Base-by-base conservation (phyloP, 371 early-diverging fungal species). In the Basidiobolus meristosporus region DNA sequence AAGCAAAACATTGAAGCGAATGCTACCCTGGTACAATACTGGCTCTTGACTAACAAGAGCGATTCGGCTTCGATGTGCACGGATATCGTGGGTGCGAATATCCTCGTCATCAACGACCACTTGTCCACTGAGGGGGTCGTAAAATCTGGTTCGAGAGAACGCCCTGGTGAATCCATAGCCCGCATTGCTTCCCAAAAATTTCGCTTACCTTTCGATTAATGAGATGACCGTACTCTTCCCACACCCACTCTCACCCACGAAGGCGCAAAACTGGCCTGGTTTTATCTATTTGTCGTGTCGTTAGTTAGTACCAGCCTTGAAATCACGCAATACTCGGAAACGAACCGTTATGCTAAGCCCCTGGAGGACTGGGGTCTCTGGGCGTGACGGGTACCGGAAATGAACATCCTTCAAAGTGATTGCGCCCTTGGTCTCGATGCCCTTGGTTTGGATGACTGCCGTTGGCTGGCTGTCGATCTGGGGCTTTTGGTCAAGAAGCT, bases 31-130 rank as follows among this genome's bases (percentile, higher is more conserved):
- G 18, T 87, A 89, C 21, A 91, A 59, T 0, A 67, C 62, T 3
- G 90, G 89, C 48, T 89, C 82, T 57, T 90, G 90, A 22, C 68
- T 68, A 2, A 82, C 82, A 37, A 69, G 60, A 20, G 76, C 82
- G 0, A 84, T 54, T 18, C 68, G 56, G 21, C 60, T 60, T 31
- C 69, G 62, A 55, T 60, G 62, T 65, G 62, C 68, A 15, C 41
- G 53, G 17, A 61, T 40, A 31, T 68, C 54, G 15, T 70, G 65
- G 15, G 69, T 68, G 36, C 65, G 60, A 31, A 83, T 50, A 36
- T 78, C 63, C 3, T 53, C 49, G 32, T 80, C 81, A 51, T 88
- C 85, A 7, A 86, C 29, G 17, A 53, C 45, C 20, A 87, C 64
- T 0, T 52, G 33, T 28, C 88, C 89, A 26, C 45, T 45, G 11